These are phyloP conservation scores for Phalaenopsis equestris DNA, from an alignment of 106 monocot genomes.

Conservation along the genomic window DNA sequence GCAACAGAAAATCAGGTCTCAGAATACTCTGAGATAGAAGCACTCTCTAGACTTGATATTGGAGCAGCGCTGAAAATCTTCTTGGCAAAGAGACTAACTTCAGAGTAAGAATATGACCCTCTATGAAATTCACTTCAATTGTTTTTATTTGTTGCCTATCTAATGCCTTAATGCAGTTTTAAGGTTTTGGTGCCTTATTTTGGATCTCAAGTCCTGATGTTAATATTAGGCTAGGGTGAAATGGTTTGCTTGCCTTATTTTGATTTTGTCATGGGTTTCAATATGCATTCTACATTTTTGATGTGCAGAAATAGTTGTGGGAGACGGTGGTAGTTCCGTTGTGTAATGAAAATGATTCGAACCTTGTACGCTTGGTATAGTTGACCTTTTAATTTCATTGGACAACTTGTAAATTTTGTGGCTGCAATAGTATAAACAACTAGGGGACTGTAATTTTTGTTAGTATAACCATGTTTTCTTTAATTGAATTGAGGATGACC, in stretches of 20 bases:
- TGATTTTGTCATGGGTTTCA: background rate
- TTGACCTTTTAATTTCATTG: too few species aligned
- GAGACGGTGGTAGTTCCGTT: too few species aligned
- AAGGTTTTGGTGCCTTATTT: background rate
- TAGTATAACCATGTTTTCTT: too few species aligned
- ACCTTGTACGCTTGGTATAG: too few species aligned
- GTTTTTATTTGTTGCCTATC: background rate
- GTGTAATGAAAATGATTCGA: too few species aligned
- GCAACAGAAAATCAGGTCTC: slow-evolving; percentile 31
- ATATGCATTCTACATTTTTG: too few species aligned
- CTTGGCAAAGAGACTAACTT: slow-evolving; percentile 76
- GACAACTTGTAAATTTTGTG: too few species aligned
- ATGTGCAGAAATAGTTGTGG: too few species aligned
- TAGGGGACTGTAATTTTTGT: too few species aligned
- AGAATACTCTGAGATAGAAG: slow-evolving; percentile 60
- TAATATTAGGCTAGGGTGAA: background rate
- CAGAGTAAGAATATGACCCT: slow-evolving; percentile 36
- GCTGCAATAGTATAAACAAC: too few species aligned
- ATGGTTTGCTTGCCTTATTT: background rate
- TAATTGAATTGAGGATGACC: too few species aligned
- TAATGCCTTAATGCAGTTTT: background rate
- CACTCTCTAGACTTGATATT: slow-evolving; percentile 68
- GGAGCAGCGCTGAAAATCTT: slow-evolving; percentile 88
- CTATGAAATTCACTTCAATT: background rate
- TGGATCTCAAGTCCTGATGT: background rate